Percentiles rank a stretch among this genome's conserved stretches.
phyloP scores from a whole-genome alignment of 2,329 filamentous ascomycete species.

The Cladophialophora psammophila region DNA sequence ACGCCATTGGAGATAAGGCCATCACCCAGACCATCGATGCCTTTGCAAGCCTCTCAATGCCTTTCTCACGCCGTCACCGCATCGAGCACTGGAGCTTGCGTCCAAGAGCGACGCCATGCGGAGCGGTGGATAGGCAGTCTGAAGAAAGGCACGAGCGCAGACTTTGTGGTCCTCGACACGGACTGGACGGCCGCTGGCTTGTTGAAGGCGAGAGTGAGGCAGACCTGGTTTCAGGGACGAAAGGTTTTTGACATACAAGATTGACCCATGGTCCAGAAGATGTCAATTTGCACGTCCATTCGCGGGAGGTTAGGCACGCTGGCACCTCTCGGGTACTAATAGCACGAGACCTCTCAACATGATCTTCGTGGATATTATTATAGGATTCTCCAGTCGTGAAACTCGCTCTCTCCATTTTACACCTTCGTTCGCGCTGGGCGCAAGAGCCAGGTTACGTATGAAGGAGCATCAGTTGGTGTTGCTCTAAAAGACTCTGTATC shows the following conservation, averaged over 20 bases:
- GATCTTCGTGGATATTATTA: too few species aligned
- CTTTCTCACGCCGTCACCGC: constrained; percentile 53
- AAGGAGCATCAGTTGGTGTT: too few species aligned
- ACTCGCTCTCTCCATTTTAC: too few species aligned
- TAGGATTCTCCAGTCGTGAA: too few species aligned
- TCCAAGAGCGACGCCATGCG: constrained; percentile 55
- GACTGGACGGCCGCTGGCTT: constrained; percentile 50
- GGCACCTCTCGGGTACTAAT: too few species aligned
- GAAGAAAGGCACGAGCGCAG: constrained; percentile 52
- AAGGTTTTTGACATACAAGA: constrained; percentile 42
- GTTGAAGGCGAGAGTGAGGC: constrained; percentile 49
- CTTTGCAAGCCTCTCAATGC: constrained; percentile 50
- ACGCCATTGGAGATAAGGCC: constrained; percentile 59
- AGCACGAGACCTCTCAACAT: too few species aligned
- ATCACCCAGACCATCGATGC: constrained; percentile 56
- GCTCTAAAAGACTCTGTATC: too few species aligned
- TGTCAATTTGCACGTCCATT: too few species aligned
- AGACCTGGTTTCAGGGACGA: constrained; percentile 56
- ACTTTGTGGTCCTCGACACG: constrained; percentile 50
- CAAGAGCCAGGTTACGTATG: too few species aligned
- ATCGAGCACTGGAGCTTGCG: constrained; percentile 61
- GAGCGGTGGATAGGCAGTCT: constrained; percentile 49
- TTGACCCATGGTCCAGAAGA: not conserved
- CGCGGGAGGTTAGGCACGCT: too few species aligned
- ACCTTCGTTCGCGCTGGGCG: too few species aligned